Conservation (phyloP, 2,329 filamentous ascomycete genomes). For the Venturia effusa region DNA sequence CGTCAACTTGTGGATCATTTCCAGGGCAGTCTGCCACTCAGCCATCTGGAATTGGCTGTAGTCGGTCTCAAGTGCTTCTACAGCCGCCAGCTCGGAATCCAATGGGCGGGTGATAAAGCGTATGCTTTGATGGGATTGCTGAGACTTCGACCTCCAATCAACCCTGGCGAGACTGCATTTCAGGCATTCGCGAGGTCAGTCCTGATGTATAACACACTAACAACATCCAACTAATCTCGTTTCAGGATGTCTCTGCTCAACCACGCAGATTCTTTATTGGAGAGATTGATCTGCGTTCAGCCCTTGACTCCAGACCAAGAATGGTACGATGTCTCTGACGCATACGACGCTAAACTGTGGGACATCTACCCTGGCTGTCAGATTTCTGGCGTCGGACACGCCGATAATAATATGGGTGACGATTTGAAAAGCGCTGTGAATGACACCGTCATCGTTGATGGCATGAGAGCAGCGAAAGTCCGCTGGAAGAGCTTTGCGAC, state of each 20-base stretch:
- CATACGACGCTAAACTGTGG: conserved; percentile 32
- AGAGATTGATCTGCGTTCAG: conserved; percentile 34
- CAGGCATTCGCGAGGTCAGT: conserved; percentile 33
- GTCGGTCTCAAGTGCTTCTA: conserved; percentile 31
- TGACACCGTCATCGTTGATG: conserved; percentile 34
- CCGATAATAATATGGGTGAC: neutral
- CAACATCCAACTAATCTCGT: neutral
- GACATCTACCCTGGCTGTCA: conserved; percentile 33
- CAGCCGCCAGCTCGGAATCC: conserved; percentile 25
- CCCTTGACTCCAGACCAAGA: conserved; percentile 23
- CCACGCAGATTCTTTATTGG: conserved; percentile 34
- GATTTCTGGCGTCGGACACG: conserved; percentile 30
- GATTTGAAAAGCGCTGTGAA: conserved; percentile 12
- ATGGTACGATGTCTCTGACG: conserved; percentile 33
- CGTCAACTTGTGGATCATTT: conserved; percentile 37
- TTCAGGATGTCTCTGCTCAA: conserved; percentile 33
- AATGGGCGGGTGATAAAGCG: conserved; percentile 30
- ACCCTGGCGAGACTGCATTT: conserved; percentile 31
- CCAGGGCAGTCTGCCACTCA: conserved; percentile 31
- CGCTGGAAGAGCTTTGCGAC: conserved; percentile 32
- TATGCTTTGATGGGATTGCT: conserved; percentile 39
- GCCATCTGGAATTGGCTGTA: conserved; percentile 31
- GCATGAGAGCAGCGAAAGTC: conserved; percentile 30
- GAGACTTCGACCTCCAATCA: conserved; percentile 28
- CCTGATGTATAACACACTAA: neutral